Base-by-base conservation (phyloP, 208 protist genomes). In the Zelonia costaricensis region DNA sequence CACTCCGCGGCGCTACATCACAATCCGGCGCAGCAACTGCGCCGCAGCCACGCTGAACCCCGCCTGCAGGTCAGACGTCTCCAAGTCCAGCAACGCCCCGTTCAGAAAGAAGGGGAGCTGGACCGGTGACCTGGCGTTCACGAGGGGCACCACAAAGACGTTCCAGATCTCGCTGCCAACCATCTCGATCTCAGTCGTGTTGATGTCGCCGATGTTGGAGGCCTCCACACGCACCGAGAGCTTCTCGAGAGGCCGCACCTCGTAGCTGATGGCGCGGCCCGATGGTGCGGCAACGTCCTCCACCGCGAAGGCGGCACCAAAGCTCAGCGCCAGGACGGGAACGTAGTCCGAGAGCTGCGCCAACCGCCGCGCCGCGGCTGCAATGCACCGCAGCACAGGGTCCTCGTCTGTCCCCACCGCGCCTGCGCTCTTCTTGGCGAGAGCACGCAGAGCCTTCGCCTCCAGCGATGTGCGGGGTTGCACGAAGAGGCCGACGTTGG, bases 171-270 rank as follows among this genome's bases (percentile, higher is more conserved):
- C 42, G 31, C 16, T 35, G 9, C 77, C 7, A 18, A 72, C 45
- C 9, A 69, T 4, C 33, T 40, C 67, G 12, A 86, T 33, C 18
- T 69, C 31, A 3, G 38, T 25, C 5, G 18, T 40, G 48, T 76
- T 59, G 9, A 86, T 18, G n/a, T 63, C 40, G 22, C 74, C 79
- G 48, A 90, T 74, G 60, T 69, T 76, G 0, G 84, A 80, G 5
- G 57, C 66, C 51, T 73, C 20, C 31, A 86, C 55, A 2, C 58
- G 8, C 28, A 86, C 30, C 18, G 25, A 16, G n/a, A 86, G 54
- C 12, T 66, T 46, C 31, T 73, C 3, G 7, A 80, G 42, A 1
- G 31, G 38, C 4, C 65, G 57, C 6, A 90, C 0, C 1, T 71
- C 23, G 53, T 78, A 76, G 13, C 25, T 13, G 18, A 90, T 8